Conservation (phyloP, 2,329 filamentous ascomycete genomes). For the Verticillium tricorpus region DNA sequence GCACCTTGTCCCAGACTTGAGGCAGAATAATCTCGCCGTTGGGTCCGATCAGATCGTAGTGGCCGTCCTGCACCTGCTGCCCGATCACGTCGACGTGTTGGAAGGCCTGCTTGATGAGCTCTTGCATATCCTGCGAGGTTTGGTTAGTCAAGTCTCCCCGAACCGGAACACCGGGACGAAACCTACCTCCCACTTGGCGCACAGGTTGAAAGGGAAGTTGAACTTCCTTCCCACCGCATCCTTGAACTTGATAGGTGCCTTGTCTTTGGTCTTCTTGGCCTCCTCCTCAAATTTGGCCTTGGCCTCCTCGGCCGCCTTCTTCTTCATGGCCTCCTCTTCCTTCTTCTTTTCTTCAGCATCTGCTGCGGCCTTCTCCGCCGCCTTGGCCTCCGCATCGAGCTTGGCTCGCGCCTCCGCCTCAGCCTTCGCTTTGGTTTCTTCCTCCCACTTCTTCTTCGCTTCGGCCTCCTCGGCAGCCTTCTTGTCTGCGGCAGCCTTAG, state of each 20-base stretch:
- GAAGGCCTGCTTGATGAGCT: constrained; percentile 81
- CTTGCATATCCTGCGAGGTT: constrained; percentile 70
- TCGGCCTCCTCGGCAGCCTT: constrained; percentile 15
- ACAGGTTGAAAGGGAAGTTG: constrained; percentile 83
- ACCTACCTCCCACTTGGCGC: constrained; percentile 77
- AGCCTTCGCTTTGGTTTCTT: constrained; percentile 29
- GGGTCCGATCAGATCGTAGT: constrained; percentile 76
- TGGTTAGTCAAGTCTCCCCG: constrained; percentile 15
- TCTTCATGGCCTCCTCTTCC: constrained; percentile 46
- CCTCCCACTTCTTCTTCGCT: constrained; percentile 17
- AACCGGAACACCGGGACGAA: background rate
- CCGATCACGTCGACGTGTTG: constrained; percentile 72
- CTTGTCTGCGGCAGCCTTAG: constrained; percentile 26
- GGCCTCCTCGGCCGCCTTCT: constrained; percentile 53
- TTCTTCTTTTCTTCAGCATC: constrained; percentile 42
- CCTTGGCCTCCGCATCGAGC: constrained; percentile 33
- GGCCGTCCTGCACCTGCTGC: constrained; percentile 70
- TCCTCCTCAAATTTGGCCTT: constrained; percentile 44
- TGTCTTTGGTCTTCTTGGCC: constrained; percentile 45
- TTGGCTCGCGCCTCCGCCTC: constrained; percentile 34
- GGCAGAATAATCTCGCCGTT: constrained; percentile 80
- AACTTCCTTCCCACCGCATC: constrained; percentile 90
- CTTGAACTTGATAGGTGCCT: constrained; percentile 81
- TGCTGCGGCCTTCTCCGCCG: constrained; percentile 27
- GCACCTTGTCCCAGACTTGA: constrained; percentile 74